Evolutionary conservation across 306 rosid genomes (phyloP).

Genomic region (Corylus heterophylla): DNA sequence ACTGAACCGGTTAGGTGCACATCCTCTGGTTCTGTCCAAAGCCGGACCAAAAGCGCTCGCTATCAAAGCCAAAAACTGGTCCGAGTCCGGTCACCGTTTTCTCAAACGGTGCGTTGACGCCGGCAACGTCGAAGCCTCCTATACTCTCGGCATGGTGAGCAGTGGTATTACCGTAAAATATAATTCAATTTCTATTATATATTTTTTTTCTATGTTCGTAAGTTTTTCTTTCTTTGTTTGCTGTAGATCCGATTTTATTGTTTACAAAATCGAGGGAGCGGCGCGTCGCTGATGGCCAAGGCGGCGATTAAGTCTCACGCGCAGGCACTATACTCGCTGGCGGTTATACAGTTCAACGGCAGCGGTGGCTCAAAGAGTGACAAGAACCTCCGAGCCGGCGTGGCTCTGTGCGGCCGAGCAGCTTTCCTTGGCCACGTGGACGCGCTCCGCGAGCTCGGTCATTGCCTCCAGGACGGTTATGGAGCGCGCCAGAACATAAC

Average conservation of each 20-base stretch:
- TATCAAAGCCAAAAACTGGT: slow-evolving; percentile 59
- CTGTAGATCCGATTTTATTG: slow-evolving; percentile 85
- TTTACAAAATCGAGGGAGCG: slow-evolving; percentile 61
- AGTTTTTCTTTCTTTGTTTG: not conserved
- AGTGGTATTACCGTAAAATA: not conserved
- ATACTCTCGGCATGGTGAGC: slow-evolving; percentile 94
- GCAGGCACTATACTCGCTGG: slow-evolving; percentile 75
- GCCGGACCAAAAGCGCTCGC: slow-evolving; percentile 55
- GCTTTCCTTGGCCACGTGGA: slow-evolving; percentile 71
- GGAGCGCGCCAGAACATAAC: slow-evolving; percentile 54
- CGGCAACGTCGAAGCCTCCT: slow-evolving; percentile 77
- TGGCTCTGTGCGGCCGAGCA: slow-evolving; percentile 73
- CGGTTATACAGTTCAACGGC: slow-evolving; percentile 92
- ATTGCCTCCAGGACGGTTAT: slow-evolving; percentile 91
- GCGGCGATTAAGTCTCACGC: slow-evolving; percentile 73
- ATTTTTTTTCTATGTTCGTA: not conserved
- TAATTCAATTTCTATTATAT: not conserved
- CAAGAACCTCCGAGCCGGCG: slow-evolving; percentile 74
- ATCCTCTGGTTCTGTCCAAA: slow-evolving; percentile 64
- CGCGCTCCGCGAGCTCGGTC: slow-evolving; percentile 88
- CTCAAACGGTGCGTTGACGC: slow-evolving; percentile 60
- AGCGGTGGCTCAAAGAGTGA: slow-evolving; percentile 69
- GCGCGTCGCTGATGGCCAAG: slow-evolving; percentile 71
- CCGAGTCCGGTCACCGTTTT: slow-evolving; percentile 60
- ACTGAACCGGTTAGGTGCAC: slow-evolving; percentile 50